Base-by-base conservation (phyloP, 2,329 filamentous ascomycete genomes). In the Lizonia empirigonia region DNA sequence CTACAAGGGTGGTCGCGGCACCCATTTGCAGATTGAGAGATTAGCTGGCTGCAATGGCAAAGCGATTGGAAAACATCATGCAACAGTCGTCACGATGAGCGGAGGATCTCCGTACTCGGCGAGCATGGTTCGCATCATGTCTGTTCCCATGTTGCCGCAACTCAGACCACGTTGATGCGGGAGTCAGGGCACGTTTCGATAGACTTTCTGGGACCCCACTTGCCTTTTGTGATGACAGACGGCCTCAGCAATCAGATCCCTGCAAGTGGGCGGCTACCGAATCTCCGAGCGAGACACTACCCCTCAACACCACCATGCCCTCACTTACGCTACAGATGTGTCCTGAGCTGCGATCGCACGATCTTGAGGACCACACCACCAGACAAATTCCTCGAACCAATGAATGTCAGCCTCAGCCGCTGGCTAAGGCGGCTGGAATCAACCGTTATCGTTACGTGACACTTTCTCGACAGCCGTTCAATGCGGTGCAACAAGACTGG, bases 291-390 rank as follows among this genome's bases (percentile, higher is more conserved):
- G 24, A 20, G 34, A 24, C 35, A 18, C 33, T 54, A 56, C 66
- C 65, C 64, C 65, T 62, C 67, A 68, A 68, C 67, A 69, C 66
- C 67, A 69, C 66, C 66, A 69, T 51, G 55, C 49, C 56, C 53
- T 52, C 48, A 27, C 20, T 22, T 38, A 27, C 39, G 20, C 44
- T 35, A 26, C 38, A 53, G 20, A 37, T 24, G 40, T 32, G 32
- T 37, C 29, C 23, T 16, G 9, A 36, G n/a, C 35, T 32, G 29
- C 37, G 41, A 53, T 49, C 44, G 34, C 44, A 44, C 50, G 19
- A 48, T 49, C 50, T 20, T 33, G n/a, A 22, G 5, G 13, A 38
- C 35, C 44, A 49, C 50, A 44, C 44, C 39, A 39, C 19, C 27
- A 32, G 18, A n/a, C 39, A 44, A 18, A 22, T 19, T 33, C 18